Percentiles rank a stretch among this genome's conserved stretches.
Evolutionary conservation across 1,284 basidiomycete species (phyloP).

Genomic region (Fomitopsis schrenkii): DNA sequence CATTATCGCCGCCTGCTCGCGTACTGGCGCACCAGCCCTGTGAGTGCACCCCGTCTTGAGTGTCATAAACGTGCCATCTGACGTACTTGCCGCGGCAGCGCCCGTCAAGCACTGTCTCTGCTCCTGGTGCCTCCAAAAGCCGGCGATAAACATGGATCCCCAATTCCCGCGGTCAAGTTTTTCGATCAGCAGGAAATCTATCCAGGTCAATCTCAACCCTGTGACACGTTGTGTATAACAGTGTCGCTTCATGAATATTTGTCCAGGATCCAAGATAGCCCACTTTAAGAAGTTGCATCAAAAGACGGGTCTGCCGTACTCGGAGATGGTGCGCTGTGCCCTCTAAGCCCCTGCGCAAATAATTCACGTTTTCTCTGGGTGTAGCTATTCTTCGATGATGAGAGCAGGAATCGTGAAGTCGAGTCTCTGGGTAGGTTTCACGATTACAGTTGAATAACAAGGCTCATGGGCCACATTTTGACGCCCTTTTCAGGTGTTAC

Average conservation of each 20-base stretch:
- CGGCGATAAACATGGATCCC: conserved; percentile 32
- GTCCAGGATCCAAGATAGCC: conserved; percentile 71
- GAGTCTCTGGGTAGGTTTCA: conserved; percentile 55
- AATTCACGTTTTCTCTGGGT: not conserved
- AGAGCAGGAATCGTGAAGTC: conserved; percentile 73
- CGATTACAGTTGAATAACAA: not conserved
- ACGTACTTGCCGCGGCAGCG: conserved; percentile 39
- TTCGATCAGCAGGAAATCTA: conserved; percentile 87
- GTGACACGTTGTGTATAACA: not conserved
- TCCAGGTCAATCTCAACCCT: conserved; percentile 44
- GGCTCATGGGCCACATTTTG: not conserved
- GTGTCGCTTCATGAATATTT: not conserved
- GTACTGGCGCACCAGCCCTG: conserved; percentile 70
- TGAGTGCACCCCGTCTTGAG: conserved; percentile 35
- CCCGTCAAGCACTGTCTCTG: conserved; percentile 68
- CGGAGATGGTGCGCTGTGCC: conserved; percentile 64
- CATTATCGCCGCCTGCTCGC: conserved; percentile 71
- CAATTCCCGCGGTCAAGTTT: conserved; percentile 55
- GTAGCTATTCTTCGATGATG: conserved; percentile 85
- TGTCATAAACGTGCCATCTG: not conserved
- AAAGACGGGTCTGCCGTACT: conserved; percentile 78
- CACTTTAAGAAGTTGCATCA: conserved; percentile 79
- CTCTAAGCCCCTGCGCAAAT: not conserved
- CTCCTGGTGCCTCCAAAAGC: conserved; percentile 56
- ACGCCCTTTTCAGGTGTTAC: conserved; percentile 53